phyloP scores from a whole-genome alignment of 2,329 filamentous ascomycete species.

The Penicillium sp. region DNA sequence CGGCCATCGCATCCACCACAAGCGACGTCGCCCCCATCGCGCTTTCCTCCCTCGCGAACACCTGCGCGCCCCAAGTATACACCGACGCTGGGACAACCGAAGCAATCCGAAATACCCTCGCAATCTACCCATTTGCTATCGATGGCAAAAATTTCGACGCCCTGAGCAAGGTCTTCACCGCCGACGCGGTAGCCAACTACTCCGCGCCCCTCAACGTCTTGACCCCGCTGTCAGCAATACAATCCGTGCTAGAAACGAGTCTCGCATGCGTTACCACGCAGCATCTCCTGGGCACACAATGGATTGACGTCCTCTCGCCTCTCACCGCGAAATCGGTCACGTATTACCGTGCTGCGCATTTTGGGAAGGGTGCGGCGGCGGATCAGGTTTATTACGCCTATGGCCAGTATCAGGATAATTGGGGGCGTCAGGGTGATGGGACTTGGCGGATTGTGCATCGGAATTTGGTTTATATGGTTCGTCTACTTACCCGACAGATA shows the following conservation, averaged over 20 bases:
- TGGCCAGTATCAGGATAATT: conserved; percentile 11
- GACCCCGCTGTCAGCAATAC: conserved; percentile 12
- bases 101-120: conserved; percentile 9
- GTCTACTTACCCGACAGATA: neutral
- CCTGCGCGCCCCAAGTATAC: neutral
- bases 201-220: conserved; percentile 19
- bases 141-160: conserved; percentile 11
- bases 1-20: neutral
- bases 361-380: conserved; percentile 5
- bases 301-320: conserved; percentile 10
- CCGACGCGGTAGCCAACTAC: conserved; percentile 16
- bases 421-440: neutral
- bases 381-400: conserved; percentile 6
- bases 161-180: conserved; percentile 11
- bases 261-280: conserved; percentile 17
- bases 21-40: conserved; percentile 2
- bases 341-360: conserved; percentile 15
- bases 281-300: conserved; percentile 15
- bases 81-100: conserved; percentile 11
- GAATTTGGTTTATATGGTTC: conserved; percentile 11
- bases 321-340: conserved; percentile 10
- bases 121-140: conserved; percentile 9
- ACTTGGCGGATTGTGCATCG: conserved; percentile 8
- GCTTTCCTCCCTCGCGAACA: neutral
- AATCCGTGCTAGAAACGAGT: conserved; percentile 7